These are phyloP conservation scores for Dactylellina sp. DNA, from an alignment of 2,329 filamentous ascomycete species.

Conservation along the genomic window DNA sequence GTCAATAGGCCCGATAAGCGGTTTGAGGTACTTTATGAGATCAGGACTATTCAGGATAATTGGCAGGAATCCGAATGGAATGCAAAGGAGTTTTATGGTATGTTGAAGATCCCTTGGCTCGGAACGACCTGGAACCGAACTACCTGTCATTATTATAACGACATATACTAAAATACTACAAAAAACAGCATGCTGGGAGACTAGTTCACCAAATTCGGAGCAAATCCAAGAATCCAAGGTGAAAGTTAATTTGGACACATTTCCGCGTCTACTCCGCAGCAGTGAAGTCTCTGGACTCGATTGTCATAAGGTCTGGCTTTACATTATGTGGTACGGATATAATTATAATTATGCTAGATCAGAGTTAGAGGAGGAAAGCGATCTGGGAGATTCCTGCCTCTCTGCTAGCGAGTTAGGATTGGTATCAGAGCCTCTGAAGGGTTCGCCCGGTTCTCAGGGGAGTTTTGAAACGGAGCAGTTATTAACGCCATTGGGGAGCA, in stretches of 20 bases:
- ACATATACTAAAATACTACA: neutral
- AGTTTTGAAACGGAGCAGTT: constrained; percentile 38
- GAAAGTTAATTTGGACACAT: neutral
- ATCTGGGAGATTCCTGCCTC: neutral
- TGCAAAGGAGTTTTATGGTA: constrained; percentile 34
- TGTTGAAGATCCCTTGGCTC: neutral
- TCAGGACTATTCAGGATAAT: constrained; percentile 10
- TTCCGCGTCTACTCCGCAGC: constrained; percentile 27
- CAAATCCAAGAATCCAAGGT: constrained; percentile 21
- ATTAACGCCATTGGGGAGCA: constrained; percentile 11
- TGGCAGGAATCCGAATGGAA: neutral
- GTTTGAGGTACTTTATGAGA: constrained; percentile 27
- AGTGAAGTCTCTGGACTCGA: constrained; percentile 16
- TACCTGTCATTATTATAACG: too few species aligned
- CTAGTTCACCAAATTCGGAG: neutral
- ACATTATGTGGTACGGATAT: constrained; percentile 27
- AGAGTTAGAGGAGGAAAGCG: neutral
- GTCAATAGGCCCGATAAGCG: constrained; percentile 12
- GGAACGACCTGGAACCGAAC: neutral
- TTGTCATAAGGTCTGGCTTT: constrained; percentile 41
- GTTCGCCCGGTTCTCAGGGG: constrained; percentile 4
- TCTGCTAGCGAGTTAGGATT: constrained; percentile 17
- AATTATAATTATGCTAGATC: constrained; percentile 22
- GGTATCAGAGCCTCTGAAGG: constrained; percentile 9
- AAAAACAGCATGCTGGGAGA: constrained; percentile 29